Evolutionary conservation across 805 yeast genomes (phyloP).

Genomic region (baker's yeast (Saccharomyces cerevisiae)): DNA sequence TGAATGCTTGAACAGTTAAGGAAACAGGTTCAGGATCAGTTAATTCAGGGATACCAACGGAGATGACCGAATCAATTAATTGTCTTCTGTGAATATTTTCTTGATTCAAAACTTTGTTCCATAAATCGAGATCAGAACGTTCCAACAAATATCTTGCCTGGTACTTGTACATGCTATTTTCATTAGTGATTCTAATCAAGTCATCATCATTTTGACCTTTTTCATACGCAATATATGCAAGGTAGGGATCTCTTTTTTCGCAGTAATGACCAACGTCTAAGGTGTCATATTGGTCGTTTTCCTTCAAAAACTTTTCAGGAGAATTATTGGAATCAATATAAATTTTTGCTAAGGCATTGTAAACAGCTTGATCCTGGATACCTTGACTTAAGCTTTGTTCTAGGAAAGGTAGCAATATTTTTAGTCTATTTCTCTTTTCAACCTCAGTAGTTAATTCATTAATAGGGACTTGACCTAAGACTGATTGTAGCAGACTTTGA

Average conservation of each 20-base stretch:
- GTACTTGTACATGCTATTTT: constrained; percentile 95
- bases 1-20: constrained; percentile 86
- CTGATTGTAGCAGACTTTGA: constrained; percentile 71
- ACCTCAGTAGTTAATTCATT: constrained; percentile 85
- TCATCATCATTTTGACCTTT: constrained; percentile 91
- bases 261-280: constrained; percentile 94
- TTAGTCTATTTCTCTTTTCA: constrained; percentile 91
- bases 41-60: constrained; percentile 92
- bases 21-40: constrained; percentile 91
- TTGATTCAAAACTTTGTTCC: constrained; percentile 68
- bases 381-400: constrained; percentile 83
- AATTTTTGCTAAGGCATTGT: constrained; percentile 91
- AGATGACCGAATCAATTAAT: constrained; percentile 86
- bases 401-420: constrained; percentile 83
- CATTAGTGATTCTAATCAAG: constrained; percentile 85
- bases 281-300: constrained; percentile 86
- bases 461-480: constrained; percentile 90
- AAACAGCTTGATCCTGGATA: constrained; percentile 81
- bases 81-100: constrained; percentile 85
- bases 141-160: constrained; percentile 93
- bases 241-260: constrained; percentile 97
- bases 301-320: constrained; percentile 93
- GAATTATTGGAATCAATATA: constrained; percentile 96
- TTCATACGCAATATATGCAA: constrained; percentile 95
- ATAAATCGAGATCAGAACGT: constrained; percentile 77